Evolutionary conservation across 202 grass and related monocot species (phyloP), one percentile per base, ranked within the genome.

Genomic region (Cymbopogon flexuosus): DNA sequence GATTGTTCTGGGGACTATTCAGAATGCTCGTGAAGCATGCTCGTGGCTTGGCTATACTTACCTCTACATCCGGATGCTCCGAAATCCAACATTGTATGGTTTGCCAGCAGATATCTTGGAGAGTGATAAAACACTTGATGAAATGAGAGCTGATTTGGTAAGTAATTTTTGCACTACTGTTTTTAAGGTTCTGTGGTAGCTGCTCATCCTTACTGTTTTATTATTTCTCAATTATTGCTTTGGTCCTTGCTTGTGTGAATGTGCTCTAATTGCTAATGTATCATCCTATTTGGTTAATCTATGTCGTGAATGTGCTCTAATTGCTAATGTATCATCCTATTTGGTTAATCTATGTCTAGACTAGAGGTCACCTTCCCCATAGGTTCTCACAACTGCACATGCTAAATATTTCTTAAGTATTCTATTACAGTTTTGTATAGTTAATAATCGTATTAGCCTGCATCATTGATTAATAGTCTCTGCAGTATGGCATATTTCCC

Each of bases 1-100:
- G 87, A 88, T 97, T 88, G 93, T 97, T 67, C 69, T 97, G 76
- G 93, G 93, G 57, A 91, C 93, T n/a, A 90, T 97, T 85, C 90
- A 97, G 87, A 97, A 97, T 88, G 90, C 93, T 65, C 84, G 82
- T 12, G 93, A 97, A 56, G 93, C 93, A 69, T 97, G 93, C 70
- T 89, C 84, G 2, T 97, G 93, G 93, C 84, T 97, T 62, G 90
- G 88, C 41, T 97, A 97, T 73, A 97, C 93, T 67, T 93, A 97
- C 51, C 91, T 97, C 13, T 97, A 93, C 71, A 84, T 93, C 56
- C 84, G 91, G 49, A 97, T 97, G 93, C 79, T 97, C 34, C 79
- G 91, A 15, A 93, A 97, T 81, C 91, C 93, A 71, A 86, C 93
- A 70, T 81, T 93, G 16, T 97, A 97, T 90, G 93, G 93, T 76